phyloP scores from a whole-genome alignment of 768 basidiomycete species.

The Suillus discolor region DNA sequence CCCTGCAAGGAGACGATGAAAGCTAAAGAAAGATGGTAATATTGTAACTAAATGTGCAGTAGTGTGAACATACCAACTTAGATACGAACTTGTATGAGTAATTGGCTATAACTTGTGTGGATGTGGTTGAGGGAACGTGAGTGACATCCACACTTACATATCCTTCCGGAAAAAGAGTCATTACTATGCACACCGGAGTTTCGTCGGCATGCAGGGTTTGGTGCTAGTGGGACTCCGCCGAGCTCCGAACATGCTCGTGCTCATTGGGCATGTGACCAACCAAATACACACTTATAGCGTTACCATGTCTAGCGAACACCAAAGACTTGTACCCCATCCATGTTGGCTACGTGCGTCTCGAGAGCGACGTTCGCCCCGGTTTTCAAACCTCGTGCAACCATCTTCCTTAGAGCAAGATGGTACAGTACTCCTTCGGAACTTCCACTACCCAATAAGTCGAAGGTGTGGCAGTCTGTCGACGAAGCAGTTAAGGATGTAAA shows the following conservation, averaged over 20 bases:
- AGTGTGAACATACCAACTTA: not conserved
- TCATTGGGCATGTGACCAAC: conserved; percentile 10
- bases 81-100: not conserved
- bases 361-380: conserved; percentile 19
- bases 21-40: not conserved
- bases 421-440: conserved; percentile 28
- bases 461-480: conserved; percentile 83
- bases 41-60: not conserved
- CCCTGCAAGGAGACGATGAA: conserved; percentile 56
- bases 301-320: not conserved
- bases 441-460: conserved; percentile 44
- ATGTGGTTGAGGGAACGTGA: not conserved
- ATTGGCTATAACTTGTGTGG: not conserved
- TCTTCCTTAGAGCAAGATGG: conserved; percentile 15
- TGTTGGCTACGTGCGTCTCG: conserved; percentile 24
- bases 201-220: not conserved
- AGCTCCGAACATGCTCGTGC: conserved; percentile 22
- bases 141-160: not conserved
- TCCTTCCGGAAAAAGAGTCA: not conserved
- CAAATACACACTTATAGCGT: conserved; percentile 3
- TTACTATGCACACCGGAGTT: not conserved
- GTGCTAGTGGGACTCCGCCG: conserved; percentile 18
- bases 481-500: conserved; percentile 84
- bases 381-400: conserved; percentile 18
- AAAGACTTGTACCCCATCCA: conserved; percentile 11